Base-by-base conservation (phyloP, 139 green algal species). In the Chlorella vulgaris region DNA sequence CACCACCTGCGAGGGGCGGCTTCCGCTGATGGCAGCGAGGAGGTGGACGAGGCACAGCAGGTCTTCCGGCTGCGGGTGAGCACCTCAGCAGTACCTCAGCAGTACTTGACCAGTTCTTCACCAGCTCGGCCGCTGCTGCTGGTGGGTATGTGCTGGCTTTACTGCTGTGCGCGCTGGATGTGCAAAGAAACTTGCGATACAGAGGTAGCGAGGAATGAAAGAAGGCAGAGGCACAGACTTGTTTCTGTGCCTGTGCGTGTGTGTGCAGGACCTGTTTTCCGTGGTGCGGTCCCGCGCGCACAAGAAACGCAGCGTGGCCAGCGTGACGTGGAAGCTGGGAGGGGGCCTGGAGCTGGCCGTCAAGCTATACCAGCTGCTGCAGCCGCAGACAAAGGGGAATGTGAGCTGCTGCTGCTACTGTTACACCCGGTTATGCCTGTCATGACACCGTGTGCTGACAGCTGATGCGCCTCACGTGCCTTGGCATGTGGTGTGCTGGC, bases 361-460 rank as follows among this genome's bases (percentile, higher is more conserved):
- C 15, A 35, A 71, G 31, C 74, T 89, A 26, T 89, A 82, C 50
- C 36, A 78, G 22, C 36, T 83, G 43, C 28, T 87, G 28, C 73
- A 81, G 77, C 65, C 58, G 21, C 82, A 84, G 10, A 67, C n/a
- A 38, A 24, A 74, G 61, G 36, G n/a, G 53, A 39, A n/a, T 53
- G 22, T 36, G 60, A 39, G 18, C 38, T 60, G 35, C 7, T 33
- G 31, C 19, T 61, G 36, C n/a, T n/a, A n/a, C n/a, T n/a, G n/a
- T n/a, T n/a, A n/a, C n/a, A n/a, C n/a, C n/a, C n/a, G n/a, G n/a
- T n/a, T n/a, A n/a, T n/a, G n/a, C n/a, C n/a, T n/a, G n/a, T n/a
- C n/a, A n/a, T n/a, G n/a, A n/a, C n/a, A n/a, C n/a, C n/a, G n/a
- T n/a, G n/a, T n/a, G n/a, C n/a, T n/a, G n/a, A n/a, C n/a, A n/a